Base-by-base conservation (phyloP, 1,139 yeast species). In the Lodderomyces jiufengensis region DNA sequence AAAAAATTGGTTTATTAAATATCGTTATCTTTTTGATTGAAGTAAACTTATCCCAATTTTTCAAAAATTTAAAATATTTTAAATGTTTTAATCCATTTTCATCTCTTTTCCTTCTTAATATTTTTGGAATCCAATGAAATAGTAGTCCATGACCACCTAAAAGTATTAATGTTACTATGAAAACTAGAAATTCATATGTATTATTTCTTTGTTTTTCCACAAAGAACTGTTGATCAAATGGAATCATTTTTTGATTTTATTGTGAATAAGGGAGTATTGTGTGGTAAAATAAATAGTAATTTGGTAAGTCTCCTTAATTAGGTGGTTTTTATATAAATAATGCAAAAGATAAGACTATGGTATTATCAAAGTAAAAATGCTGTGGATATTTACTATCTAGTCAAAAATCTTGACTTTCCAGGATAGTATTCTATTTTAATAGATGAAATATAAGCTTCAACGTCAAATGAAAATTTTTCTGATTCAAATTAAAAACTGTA, bases 91-190 rank as follows among this genome's bases (percentile, higher is more conserved):
- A 24, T 3, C 43, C 29, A 5, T 20, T 9, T 7, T 25, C 16
- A 27, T 27, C n/a, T 27, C 37, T 33, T 4, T 42, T 28, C 4
- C 31, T 24, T 34, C 55, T 43, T 10, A 52, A 32, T n/a, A 35
- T 47, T 24, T 50, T 31, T 44, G 75, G 75, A 5, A 67, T 49
- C 71, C 73, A 68, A 36, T 64, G 59, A 47, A 70, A 67, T 2
- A 70, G 23, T 3, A 66, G 9, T 5, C 77, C 78, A 52, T 71
- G 70, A 4, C 57, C 12, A 0, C 54, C 40, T n/a, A 70, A 49
- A 1, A 56, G 38, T 2, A 50, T 12, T 3, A 68, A 26, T 2
- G 60, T 49, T 4, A 63, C 22, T 0, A 52, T 57, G 39, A 61
- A 61, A 5, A 37, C 47, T 21, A 65, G 43, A 69, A 75, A 69